phyloP scores from a whole-genome alignment of 1,284 basidiomycete genomes.

The Porogramme epimiltina region DNA sequence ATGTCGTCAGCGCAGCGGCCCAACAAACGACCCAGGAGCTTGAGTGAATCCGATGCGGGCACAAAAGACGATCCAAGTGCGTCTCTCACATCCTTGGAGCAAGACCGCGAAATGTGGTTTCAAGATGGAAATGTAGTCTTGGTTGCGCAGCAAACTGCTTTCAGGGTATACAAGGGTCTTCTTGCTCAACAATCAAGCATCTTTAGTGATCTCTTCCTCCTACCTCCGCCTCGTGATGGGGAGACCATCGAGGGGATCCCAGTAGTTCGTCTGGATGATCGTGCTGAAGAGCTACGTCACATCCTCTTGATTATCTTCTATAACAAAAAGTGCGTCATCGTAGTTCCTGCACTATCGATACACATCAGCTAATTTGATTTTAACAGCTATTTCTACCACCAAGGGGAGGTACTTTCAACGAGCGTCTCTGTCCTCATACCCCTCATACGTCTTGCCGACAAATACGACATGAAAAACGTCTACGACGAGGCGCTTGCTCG shows the following conservation, averaged over 20 bases:
- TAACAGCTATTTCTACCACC: slow-evolving; percentile 3
- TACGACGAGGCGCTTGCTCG: slow-evolving; percentile 10
- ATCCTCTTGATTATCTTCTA: neutral
- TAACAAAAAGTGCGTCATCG: slow-evolving; percentile 1
- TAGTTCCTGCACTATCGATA: neutral
- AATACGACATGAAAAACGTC: slow-evolving; percentile 8
- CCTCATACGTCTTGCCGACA: slow-evolving; percentile 13
- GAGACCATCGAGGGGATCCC: neutral
- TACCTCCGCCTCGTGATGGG: neutral
- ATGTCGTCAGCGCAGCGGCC: too few species aligned
- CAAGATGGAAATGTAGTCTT: slow-evolving; percentile 25
- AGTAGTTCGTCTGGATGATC: neutral
- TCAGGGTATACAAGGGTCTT: neutral
- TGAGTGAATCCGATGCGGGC: too few species aligned
- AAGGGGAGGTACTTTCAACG: neutral
- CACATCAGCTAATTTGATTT: neutral
- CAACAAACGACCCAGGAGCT: too few species aligned
- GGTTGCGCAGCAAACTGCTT: neutral
- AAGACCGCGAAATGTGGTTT: slow-evolving; percentile 11
- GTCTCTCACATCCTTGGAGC: too few species aligned
- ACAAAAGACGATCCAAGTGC: too few species aligned
- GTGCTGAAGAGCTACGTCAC: neutral
- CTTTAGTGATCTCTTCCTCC: neutral
- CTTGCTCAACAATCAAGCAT: neutral
- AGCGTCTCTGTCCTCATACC: slow-evolving; percentile 1